Evolutionary conservation across 2,329 filamentous ascomycete species (phyloP).

Genomic region (Cercospora zeina): DNA sequence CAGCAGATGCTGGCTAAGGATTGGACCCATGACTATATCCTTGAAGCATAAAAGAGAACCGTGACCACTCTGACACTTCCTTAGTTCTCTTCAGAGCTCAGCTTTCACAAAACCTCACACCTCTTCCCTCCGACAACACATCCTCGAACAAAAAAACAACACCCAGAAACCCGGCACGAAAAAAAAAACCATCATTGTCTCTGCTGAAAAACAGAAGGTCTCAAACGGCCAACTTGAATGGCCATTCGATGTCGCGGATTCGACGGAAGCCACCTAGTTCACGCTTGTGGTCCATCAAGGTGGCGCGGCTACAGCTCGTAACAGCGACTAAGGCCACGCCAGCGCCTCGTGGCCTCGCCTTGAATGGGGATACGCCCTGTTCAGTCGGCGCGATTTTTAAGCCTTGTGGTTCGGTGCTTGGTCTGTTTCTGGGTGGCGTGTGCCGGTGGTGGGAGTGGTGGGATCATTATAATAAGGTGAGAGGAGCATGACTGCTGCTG

Average conservation of each 20-base stretch:
- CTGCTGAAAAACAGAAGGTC: conserved; percentile 3
- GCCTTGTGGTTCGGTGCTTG: conserved; percentile 1
- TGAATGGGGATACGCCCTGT: conserved; percentile 4
- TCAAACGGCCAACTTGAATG: conserved; percentile 7
- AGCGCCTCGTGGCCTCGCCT: conserved; percentile 23
- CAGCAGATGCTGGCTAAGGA: too few relatives aligned
- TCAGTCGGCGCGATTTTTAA: neutral
- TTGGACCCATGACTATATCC: too few relatives aligned
- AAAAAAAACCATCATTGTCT: neutral
- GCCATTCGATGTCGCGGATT: conserved; percentile 8
- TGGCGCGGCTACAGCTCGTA: conserved; percentile 19
- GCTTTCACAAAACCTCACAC: neutral
- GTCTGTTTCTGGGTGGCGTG: conserved; percentile 4
- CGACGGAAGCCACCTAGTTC: neutral
- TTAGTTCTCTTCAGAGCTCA: neutral
- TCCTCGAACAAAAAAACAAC: neutral
- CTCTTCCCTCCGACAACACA: neutral
- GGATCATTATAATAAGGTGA: neutral
- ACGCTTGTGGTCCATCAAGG: conserved; percentile 27
- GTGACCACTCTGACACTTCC: neutral
- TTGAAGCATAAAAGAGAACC: too few relatives aligned
- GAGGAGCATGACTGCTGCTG: neutral
- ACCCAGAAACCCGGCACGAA: neutral
- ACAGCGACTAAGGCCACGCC: conserved; percentile 13
- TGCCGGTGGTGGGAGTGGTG: neutral